Percentiles rank a stretch among this genome's conserved stretches.
Conservation (phyloP, 208 protist species). For the Angomonas ambiguus region DNA sequence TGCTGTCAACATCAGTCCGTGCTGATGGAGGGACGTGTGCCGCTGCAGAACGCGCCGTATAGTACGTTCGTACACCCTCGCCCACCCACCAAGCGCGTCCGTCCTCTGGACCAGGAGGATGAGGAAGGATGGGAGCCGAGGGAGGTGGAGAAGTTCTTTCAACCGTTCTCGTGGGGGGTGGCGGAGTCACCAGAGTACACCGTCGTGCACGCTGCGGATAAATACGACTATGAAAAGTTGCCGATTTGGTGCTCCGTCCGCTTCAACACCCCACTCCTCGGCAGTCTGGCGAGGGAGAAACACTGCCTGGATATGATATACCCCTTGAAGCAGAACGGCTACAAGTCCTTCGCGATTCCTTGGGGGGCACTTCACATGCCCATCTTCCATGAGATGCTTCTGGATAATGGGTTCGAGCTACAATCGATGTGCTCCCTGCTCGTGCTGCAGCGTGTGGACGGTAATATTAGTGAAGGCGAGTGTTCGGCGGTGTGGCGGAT, state of each 20-base stretch:
- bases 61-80: slow-evolving; percentile 73
- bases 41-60: slow-evolving; percentile 52
- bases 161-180: slow-evolving; percentile 88
- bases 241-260: slow-evolving; percentile 79
- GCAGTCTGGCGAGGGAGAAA: slow-evolving; percentile 64
- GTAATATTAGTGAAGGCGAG: slow-evolving; percentile 68
- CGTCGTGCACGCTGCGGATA: slow-evolving; percentile 81
- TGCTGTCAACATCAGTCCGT: slow-evolving; percentile 82
- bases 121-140: slow-evolving; percentile 83
- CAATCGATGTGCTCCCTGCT: slow-evolving; percentile 69
- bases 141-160: slow-evolving; percentile 66
- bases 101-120: slow-evolving; percentile 61
- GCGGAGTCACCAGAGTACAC: slow-evolving; percentile 62
- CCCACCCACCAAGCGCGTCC: slow-evolving; percentile 14
- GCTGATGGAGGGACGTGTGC: slow-evolving; percentile 79
- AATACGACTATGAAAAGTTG: slow-evolving; percentile 81
- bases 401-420: slow-evolving; percentile 74
- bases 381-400: slow-evolving; percentile 80
- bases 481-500: slow-evolving; percentile 36
- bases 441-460: slow-evolving; percentile 57
- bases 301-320: slow-evolving; percentile 79
- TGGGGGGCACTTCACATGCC: slow-evolving; percentile 86
- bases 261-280: slow-evolving; percentile 68
- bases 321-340: slow-evolving; percentile 47
- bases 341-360: slow-evolving; percentile 78